Conservation (phyloP, 768 basidiomycete species). For the Pleurotus citrinopileatus region DNA sequence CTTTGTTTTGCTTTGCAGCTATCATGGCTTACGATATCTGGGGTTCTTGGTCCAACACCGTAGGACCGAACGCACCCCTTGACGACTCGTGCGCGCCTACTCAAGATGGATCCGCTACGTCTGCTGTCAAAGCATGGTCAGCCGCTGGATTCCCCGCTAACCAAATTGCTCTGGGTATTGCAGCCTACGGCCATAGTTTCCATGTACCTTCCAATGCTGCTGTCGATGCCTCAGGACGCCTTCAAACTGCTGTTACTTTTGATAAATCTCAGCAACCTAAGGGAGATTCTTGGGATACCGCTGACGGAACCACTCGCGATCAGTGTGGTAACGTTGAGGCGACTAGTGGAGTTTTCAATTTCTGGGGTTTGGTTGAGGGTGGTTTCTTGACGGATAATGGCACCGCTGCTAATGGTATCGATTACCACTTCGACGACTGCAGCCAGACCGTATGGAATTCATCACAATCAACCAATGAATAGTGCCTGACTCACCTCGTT, state of each 20-base stretch:
- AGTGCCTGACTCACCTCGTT: background rate
- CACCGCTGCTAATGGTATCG: slow-evolving; percentile 44
- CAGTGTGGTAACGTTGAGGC: slow-evolving; percentile 51
- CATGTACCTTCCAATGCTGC: slow-evolving; percentile 45
- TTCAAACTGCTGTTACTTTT: slow-evolving; percentile 48
- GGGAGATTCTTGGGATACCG: slow-evolving; percentile 66
- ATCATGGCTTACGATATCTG: slow-evolving; percentile 75
- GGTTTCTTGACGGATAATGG: slow-evolving; percentile 55
- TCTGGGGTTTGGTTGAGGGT: slow-evolving; percentile 58
- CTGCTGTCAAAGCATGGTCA: slow-evolving; percentile 71
- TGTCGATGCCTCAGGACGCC: slow-evolving; percentile 33
- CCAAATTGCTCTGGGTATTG: slow-evolving; percentile 76
- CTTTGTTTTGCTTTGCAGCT: slow-evolving; percentile 14
- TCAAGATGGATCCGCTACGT: slow-evolving; percentile 72
- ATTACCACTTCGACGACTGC: slow-evolving; percentile 59
- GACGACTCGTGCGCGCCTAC: slow-evolving; percentile 70
- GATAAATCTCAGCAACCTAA: slow-evolving; percentile 42
- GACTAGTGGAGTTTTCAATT: slow-evolving; percentile 56
- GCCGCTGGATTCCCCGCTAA: slow-evolving; percentile 70
- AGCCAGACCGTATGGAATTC: slow-evolving; percentile 67
- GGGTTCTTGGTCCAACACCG: slow-evolving; percentile 58
- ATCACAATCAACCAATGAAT: background rate
- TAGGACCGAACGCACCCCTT: slow-evolving; percentile 90
- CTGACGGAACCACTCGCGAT: slow-evolving; percentile 38
- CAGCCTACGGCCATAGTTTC: slow-evolving; percentile 83